A percentile compares a stretch with the other conserved stretches of the same genome.
phyloP scores from a whole-genome alignment of 768 basidiomycete species.

The Lentinula sp. region DNA sequence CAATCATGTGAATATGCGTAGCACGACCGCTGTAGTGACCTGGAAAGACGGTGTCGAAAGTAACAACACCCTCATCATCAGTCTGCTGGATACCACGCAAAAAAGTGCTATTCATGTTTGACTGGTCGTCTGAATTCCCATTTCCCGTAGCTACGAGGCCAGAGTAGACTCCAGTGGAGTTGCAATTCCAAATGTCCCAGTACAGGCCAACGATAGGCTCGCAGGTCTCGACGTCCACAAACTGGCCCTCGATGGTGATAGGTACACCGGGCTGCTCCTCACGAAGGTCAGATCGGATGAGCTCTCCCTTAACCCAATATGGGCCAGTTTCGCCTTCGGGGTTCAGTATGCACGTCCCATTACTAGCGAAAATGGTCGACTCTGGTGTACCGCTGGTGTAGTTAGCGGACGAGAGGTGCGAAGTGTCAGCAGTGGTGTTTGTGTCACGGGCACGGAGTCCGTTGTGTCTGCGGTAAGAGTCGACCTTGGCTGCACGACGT shows the following conservation, averaged over 20 bases:
- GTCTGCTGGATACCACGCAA: conserved; percentile 11
- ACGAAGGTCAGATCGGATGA: conserved; percentile 11
- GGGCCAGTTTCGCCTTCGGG: conserved; percentile 4
- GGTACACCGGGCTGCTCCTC: conserved; percentile 9
- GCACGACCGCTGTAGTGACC: conserved; percentile 13
- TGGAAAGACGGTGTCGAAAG: conserved; percentile 10
- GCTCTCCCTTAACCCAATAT: conserved; percentile 10
- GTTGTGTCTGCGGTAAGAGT: neutral
- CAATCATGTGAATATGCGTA: conserved; percentile 13
- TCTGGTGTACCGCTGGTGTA: neutral
- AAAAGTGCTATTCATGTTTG: conserved; percentile 5
- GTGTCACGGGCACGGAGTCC: neutral
- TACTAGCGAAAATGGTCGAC: neutral
- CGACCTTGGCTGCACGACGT: neutral
- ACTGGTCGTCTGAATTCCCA: conserved; percentile 4
- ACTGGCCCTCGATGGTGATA: conserved; percentile 10
- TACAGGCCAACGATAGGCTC: conserved; percentile 11
- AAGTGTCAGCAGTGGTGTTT: neutral
- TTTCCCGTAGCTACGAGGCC: conserved; percentile 12
- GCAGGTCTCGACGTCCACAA: conserved; percentile 12
- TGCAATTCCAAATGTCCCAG: conserved; percentile 14
- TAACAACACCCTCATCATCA: conserved; percentile 12
- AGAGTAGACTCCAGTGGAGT: conserved; percentile 12
- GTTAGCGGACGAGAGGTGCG: neutral
- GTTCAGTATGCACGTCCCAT: neutral